Evolutionary conservation across 352 stramenopile genomes (phyloP).

Genomic region (Blastocystis sp.): DNA sequence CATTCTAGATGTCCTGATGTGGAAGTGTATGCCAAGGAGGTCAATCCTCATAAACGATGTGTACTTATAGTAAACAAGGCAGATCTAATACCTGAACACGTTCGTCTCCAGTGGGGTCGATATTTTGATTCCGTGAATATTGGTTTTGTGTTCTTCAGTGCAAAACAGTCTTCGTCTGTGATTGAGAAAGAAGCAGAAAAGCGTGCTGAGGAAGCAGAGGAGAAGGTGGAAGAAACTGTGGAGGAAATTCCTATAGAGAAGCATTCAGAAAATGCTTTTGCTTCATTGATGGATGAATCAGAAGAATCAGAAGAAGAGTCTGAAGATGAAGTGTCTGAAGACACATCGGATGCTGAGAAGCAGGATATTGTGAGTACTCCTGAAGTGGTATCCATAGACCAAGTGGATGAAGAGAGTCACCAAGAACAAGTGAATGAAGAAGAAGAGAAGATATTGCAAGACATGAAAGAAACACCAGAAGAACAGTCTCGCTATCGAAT

Average conservation of each 20-base stretch:
- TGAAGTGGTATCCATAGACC: background rate
- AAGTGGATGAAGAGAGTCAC: background rate
- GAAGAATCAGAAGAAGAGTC: slow-evolving; percentile 64
- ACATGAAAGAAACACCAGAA: slow-evolving; percentile 4
- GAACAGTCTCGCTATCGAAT: slow-evolving; percentile 69
- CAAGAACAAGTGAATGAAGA: background rate
- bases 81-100: slow-evolving; percentile 85
- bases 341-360: slow-evolving; percentile 9
- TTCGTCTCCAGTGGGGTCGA: slow-evolving; percentile 83
- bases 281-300: background rate
- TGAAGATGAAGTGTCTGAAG: slow-evolving; percentile 65
- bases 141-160: slow-evolving; percentile 93
- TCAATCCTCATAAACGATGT: slow-evolving; percentile 78
- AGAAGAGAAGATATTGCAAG: background rate
- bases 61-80: slow-evolving; percentile 98
- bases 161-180: slow-evolving; percentile 71
- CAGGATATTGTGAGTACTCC: background rate
- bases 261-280: slow-evolving; percentile 20
- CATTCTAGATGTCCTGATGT: slow-evolving; percentile 82
- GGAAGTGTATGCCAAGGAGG: slow-evolving; percentile 84
- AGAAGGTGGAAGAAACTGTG: slow-evolving; percentile 67
- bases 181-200: slow-evolving; percentile 62
- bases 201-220: slow-evolving; percentile 64
- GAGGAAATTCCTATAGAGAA: background rate
- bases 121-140: slow-evolving; percentile 85